These are phyloP conservation scores for Lagenaria siceraria DNA, from an alignment of 306 rosid genomes.

Conservation along the genomic window DNA sequence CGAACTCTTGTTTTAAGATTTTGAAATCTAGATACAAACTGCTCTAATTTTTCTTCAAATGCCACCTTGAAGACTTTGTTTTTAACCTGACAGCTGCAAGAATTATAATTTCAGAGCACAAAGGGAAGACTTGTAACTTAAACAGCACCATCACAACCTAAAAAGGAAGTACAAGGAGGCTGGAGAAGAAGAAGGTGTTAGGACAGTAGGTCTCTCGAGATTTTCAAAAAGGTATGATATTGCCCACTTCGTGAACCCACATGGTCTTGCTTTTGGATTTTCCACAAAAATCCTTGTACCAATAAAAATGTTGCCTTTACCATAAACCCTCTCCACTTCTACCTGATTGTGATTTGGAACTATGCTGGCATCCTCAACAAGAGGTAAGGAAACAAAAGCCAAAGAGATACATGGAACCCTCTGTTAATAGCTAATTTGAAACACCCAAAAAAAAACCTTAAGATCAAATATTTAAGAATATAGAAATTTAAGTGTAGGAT, in stretches of 20 bases:
- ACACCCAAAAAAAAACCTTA: neutral
- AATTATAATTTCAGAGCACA: neutral
- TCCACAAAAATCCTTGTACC: neutral
- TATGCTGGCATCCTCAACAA: neutral
- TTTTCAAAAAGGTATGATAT: neutral
- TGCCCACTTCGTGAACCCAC: neutral
- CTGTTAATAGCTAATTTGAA: neutral
- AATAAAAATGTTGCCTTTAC: neutral
- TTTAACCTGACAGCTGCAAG: neutral
- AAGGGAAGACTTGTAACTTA: neutral
- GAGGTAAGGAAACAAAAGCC: neutral
- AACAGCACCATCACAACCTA: neutral
- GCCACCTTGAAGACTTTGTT: neutral
- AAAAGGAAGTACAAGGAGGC: neutral
- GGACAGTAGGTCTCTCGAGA: neutral
- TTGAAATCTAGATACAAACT: neutral
- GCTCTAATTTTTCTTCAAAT: neutral
- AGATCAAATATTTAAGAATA: neutral
- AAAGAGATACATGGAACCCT: neutral
- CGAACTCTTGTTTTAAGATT: neutral
- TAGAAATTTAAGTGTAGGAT: neutral
- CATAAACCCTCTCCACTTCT: neutral
- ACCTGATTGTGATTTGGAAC: neutral
- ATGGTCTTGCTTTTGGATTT: neutral
- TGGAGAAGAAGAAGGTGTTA: neutral